These are phyloP conservation scores for Podila clonocystis DNA, from an alignment of 192 early-diverging fungal species.

Conservation along the genomic window DNA sequence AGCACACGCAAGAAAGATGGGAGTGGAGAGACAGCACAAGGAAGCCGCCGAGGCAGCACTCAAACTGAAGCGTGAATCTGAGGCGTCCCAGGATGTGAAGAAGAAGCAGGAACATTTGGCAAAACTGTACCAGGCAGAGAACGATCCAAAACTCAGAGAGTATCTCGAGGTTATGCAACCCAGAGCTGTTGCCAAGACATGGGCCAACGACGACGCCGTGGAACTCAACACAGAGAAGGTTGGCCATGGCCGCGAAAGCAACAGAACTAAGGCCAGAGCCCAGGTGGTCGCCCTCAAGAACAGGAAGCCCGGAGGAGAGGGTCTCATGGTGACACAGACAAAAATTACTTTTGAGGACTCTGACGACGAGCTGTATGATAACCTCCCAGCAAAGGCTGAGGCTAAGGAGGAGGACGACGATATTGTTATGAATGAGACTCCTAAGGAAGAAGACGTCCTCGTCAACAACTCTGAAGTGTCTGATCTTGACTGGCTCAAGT, in stretches of 20 bases:
- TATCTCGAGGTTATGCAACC: slow-evolving; percentile 91
- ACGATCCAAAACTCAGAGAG: slow-evolving; percentile 89
- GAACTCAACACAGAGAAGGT: slow-evolving; percentile 45
- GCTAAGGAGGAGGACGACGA: slow-evolving; percentile 52
- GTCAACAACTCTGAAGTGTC: slow-evolving; percentile 55
- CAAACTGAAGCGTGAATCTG: slow-evolving; percentile 32
- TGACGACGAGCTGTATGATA: slow-evolving; percentile 82
- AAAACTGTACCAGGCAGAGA: slow-evolving; percentile 64
- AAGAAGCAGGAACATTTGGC: slow-evolving; percentile 60
- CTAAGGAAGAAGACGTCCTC: slow-evolving; percentile 53
- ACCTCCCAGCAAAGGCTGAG: slow-evolving; percentile 62
- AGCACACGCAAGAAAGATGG: slow-evolving; percentile 66
- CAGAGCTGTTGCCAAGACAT: slow-evolving; percentile 78
- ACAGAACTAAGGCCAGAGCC: slow-evolving; percentile 46
- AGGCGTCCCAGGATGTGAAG: slow-evolving; percentile 53
- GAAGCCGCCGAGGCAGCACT: slow-evolving; percentile 29
- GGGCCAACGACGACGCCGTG: slow-evolving; percentile 92
- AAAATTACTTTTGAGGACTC: slow-evolving; percentile 72
- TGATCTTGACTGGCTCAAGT: slow-evolving; percentile 75
- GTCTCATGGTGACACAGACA: slow-evolving; percentile 65
- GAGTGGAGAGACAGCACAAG: slow-evolving; percentile 57
- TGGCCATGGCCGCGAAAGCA: slow-evolving; percentile 32
- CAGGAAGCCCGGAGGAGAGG: slow-evolving; percentile 69
- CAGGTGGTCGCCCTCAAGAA: slow-evolving; percentile 59
- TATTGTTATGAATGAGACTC: slow-evolving; percentile 56